phyloP scores from a whole-genome alignment of 2,329 filamentous ascomycete genomes.

The Fusarium transvaalense region DNA sequence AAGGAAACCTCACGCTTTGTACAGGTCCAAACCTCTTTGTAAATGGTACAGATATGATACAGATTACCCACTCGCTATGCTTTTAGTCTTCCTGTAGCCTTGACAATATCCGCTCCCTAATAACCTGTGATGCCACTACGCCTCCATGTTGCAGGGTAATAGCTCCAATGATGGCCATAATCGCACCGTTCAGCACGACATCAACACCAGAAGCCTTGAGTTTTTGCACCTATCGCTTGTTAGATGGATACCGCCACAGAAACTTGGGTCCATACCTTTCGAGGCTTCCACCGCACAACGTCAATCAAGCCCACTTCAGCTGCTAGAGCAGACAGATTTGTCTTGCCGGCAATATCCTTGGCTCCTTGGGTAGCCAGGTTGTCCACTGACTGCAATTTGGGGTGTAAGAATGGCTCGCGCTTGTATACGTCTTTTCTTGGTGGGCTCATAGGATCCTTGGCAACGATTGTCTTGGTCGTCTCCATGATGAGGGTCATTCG shows the following conservation, averaged over 20 bases:
- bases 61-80: constrained; percentile 42
- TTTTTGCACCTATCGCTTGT: constrained; percentile 67
- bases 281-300: constrained; percentile 90
- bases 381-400: constrained; percentile 77
- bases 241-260: background rate
- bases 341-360: constrained; percentile 70
- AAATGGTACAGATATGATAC: constrained; percentile 51
- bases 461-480: constrained; percentile 55
- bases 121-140: constrained; percentile 78
- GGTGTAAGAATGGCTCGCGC: constrained; percentile 76
- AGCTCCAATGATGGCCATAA: constrained; percentile 90
- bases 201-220: constrained; percentile 79
- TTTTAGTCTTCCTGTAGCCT: constrained; percentile 46
- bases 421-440: constrained; percentile 59
- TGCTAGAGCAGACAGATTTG: constrained; percentile 76
- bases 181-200: constrained; percentile 78
- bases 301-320: constrained; percentile 76
- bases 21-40: constrained; percentile 46
- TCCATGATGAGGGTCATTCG: constrained; percentile 57
- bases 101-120: constrained; percentile 79
- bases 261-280: constrained; percentile 69
- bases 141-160: constrained; percentile 89
- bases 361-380: constrained; percentile 75
- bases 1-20: constrained; percentile 43
- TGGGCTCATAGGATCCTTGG: constrained; percentile 49